phyloP scores from a whole-genome alignment of 345 rosid genomes.

The Eucalyptus tenuipes region DNA sequence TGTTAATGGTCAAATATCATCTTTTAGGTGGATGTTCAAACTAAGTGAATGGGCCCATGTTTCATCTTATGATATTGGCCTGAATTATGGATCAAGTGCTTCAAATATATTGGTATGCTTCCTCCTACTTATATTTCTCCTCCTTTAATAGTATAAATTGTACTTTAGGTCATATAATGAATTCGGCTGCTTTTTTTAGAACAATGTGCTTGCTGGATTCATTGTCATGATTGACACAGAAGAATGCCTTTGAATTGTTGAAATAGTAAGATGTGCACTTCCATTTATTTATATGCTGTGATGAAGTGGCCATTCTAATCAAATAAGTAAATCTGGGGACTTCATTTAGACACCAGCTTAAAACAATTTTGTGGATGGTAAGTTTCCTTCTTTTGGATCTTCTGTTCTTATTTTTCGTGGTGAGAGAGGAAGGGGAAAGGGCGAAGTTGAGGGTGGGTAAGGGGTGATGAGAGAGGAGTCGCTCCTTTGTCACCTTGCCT shows the following conservation, averaged over 20 bases:
- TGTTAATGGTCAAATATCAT: not conserved
- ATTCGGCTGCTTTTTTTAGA: not conserved
- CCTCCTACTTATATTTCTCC: not conserved
- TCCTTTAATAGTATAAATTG: not conserved
- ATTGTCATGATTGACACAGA: not conserved
- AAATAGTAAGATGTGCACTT: not conserved
- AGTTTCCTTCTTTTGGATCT: not conserved
- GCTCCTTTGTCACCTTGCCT: not conserved
- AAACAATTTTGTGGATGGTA: not conserved
- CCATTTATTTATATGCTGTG: not conserved
- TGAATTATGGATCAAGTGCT: slow-evolving; percentile 81
- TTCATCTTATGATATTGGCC: slow-evolving; percentile 80
- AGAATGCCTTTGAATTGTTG: not conserved
- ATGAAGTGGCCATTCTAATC: not conserved
- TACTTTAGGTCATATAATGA: not conserved
- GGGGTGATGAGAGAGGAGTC: not conserved
- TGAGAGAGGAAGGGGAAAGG: not conserved
- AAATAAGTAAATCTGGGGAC: not conserved
- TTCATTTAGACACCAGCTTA: not conserved
- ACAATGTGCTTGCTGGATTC: not conserved
- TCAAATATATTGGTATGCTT: slow-evolving; percentile 79
- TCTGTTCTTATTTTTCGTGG: not conserved
- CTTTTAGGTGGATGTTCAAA: slow-evolving; percentile 78
- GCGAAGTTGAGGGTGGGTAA: not conserved
- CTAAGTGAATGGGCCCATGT: slow-evolving; percentile 94